Evolutionary conservation across 2,329 filamentous ascomycete genomes (phyloP), one percentile per base, ranked within the genome.

Genomic region (Paracoccidioides brasiliensis): DNA sequence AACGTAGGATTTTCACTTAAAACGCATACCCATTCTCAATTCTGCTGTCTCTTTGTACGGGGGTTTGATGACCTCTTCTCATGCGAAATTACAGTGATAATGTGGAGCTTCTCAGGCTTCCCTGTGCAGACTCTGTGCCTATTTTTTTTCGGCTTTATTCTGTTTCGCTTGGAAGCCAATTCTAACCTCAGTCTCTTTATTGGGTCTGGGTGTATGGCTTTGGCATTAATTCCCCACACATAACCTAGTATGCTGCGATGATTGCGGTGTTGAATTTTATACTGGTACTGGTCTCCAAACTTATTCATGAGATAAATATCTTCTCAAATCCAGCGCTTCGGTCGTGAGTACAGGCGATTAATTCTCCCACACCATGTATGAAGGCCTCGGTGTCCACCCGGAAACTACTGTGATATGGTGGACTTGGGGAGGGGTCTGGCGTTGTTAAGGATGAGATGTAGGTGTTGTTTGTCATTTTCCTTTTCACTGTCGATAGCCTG

Each of bases 201-300:
- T 38, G 12, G 14, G 35, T 8, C n/a, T 22, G n/a, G n/a, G 22
- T 22, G 22, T 4, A 28, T 50, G n/a, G 35, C n/a, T 10, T 15
- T 30, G 33, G n/a, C 33, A 40, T 51, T 40, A 49, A 28, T n/a
- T 8, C 22, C 22, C 28, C 22, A 22, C 38, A 52, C 37, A n/a
- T 40, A n/a, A 32, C 12, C 12, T 22, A 66, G 58, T 67, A 70
- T 10, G 66, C 65, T 5, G 67, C 65, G 7, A 63, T 63, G 48
- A 70, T 69, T 5, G 65, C 68, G 5, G 63, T 54, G 52, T 66
- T 70, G 55, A 66, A 69, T 32, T 62, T 69, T 2, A 22, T 22
- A 61, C 61, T 2, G 58, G 65, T 32, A 70, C 56, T 0, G 65
- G 66, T 52, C 69, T 67, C 0, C 57, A 22, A 22, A 22, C 22